Conservation (phyloP, 2,329 filamentous ascomycete genomes). For the Calonectria pseudoturangicola region DNA sequence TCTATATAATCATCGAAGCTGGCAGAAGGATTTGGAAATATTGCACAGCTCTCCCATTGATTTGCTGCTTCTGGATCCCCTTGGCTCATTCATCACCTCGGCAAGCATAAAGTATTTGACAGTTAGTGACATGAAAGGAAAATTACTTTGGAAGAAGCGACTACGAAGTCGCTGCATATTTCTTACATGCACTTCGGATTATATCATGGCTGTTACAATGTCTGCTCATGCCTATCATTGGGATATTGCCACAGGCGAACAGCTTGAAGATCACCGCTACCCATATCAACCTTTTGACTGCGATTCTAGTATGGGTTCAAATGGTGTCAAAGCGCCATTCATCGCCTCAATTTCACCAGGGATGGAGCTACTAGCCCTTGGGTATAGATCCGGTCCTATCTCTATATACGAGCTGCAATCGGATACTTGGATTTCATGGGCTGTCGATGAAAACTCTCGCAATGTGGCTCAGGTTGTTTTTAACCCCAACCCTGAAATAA, state of each 20-base stretch:
- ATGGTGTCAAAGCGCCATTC: background rate
- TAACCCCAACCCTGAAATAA: conserved; percentile 6
- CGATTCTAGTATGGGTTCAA: background rate
- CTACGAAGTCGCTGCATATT: conserved; percentile 14
- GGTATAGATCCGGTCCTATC: background rate
- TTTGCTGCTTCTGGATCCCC: conserved; percentile 3
- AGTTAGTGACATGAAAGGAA: background rate
- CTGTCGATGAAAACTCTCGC: background rate
- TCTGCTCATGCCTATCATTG: background rate
- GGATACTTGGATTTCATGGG: conserved; percentile 9
- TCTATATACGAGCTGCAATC: conserved; percentile 4
- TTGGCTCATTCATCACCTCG: background rate
- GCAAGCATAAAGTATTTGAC: conserved; percentile 1
- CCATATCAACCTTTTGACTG: background rate
- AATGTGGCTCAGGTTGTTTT: background rate
- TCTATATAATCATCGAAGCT: background rate
- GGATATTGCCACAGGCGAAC: conserved; percentile 3
- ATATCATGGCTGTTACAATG: conserved; percentile 8
- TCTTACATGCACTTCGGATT: background rate
- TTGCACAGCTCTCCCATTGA: background rate
- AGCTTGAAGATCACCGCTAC: conserved; percentile 5
- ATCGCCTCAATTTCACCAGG: conserved; percentile 3
- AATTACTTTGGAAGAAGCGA: background rate
- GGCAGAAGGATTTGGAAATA: background rate
- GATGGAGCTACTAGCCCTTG: background rate